Base-by-base conservation (phyloP, 805 yeast genomes). In the Sugiyamaella qingdaonensis region DNA sequence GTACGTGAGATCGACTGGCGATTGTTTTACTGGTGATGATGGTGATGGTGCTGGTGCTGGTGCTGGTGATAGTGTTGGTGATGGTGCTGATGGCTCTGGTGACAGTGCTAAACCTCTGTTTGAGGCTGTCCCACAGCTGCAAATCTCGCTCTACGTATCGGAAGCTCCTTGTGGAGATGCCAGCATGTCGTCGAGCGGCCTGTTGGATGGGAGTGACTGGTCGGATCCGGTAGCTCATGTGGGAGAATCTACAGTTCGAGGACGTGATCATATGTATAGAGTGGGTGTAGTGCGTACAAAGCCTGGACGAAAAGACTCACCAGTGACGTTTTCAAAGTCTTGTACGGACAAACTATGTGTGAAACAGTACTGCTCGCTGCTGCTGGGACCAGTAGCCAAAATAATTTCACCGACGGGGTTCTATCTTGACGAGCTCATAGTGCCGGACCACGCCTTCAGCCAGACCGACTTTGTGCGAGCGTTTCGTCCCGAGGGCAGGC, bases 151-250 rank as follows among this genome's bases (percentile, higher is more conserved):
- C 57, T 84, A 80, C 55, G 71, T 86, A 4, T 81, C 91, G 10
- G 94, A 86, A 56, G 74, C 84, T 0, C 97, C 97, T 0, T 91
- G 98, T 71, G 98, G 98, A 0, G 97, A 91, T 65, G 83, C 88
- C 0, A 85, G 95, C 4, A 78, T 89, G 81, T 76, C 75, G 31
- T 7, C 29, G 3, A 24, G 29, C 29, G 58, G 68, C n/a, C 37
- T 69, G 0, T 62, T 65, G 24, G 54, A 71, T 2, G 57, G 63
- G 13, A 46, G 60, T 16, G 56, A 10, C 58, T 55, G 67, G 67
- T 34, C 37, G 2, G 52, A 54, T 2, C 54, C 56, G 13, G 49
- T 52, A 5, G 54, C 27, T 8, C 47, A 54, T 5, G 47, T 51
- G n/a, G 50, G 46, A 16, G 16, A 45, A 29, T 35, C 58, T 51